phyloP scores from a whole-genome alignment of 495 filamentous ascomycete species.

The Xylaria flabelliformis region DNA sequence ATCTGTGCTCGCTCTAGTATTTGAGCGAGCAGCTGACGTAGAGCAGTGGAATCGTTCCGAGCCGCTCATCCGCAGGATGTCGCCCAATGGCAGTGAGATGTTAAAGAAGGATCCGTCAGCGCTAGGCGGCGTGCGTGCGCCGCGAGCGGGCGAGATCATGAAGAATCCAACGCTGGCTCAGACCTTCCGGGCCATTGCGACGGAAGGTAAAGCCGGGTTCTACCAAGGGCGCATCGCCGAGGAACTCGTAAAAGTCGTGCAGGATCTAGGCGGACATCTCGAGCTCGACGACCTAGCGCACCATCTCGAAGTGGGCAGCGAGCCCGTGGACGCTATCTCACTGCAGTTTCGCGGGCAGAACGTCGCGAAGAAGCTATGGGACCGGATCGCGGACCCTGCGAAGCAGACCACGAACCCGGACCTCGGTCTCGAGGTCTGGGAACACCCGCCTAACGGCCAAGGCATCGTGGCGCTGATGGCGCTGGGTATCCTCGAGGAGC shows the following conservation, averaged over 20 bases:
- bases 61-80: slow-evolving; percentile 66
- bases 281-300: slow-evolving; percentile 78
- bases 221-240: slow-evolving; percentile 85
- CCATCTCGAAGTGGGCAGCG: slow-evolving; percentile 75
- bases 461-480: slow-evolving; percentile 95
- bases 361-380: slow-evolving; percentile 51
- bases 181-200: slow-evolving; percentile 81
- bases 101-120: slow-evolving; percentile 74
- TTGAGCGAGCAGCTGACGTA: neutral
- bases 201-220: slow-evolving; percentile 87
- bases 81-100: slow-evolving; percentile 85
- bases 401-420: slow-evolving; percentile 27
- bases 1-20: neutral
- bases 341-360: slow-evolving; percentile 76
- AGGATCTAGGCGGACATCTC: slow-evolving; percentile 78
- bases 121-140: slow-evolving; percentile 69
- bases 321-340: slow-evolving; percentile 82
- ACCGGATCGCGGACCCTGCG: slow-evolving; percentile 45
- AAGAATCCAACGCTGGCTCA: slow-evolving; percentile 80
- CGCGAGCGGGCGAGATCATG: slow-evolving; percentile 85
- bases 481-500: slow-evolving; percentile 84
- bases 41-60: slow-evolving; percentile 39
- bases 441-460: slow-evolving; percentile 97
- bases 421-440: slow-evolving; percentile 78
- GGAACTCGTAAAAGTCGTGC: slow-evolving; percentile 76